phyloP scores from a whole-genome alignment of 2,329 filamentous ascomycete species.

The Lasiodiplodia gonubiensis region DNA sequence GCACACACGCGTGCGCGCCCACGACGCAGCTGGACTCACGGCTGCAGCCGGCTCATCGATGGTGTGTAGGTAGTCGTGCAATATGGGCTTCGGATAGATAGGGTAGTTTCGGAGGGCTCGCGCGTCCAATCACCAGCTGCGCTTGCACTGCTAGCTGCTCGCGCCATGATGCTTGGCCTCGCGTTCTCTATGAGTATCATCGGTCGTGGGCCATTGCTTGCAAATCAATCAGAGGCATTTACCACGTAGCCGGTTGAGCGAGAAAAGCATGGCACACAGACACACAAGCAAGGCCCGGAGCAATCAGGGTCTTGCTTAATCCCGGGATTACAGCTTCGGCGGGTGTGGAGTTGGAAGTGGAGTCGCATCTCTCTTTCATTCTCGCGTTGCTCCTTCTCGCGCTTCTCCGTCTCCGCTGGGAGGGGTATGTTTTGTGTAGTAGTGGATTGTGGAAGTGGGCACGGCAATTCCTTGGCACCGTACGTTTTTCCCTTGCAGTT shows the following conservation, averaged over 20 bases:
- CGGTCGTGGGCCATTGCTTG: neutral
- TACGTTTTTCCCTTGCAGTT: neutral
- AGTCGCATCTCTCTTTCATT: neutral
- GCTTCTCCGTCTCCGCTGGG: neutral
- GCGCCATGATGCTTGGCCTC: neutral
- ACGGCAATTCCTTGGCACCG: neutral
- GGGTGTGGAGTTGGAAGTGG: neutral
- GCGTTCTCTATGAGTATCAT: neutral
- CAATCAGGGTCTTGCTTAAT: slow-evolving; percentile 19
- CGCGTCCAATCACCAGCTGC: neutral
- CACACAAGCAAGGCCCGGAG: slow-evolving; percentile 5
- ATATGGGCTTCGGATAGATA: neutral
- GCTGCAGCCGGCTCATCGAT: neutral
- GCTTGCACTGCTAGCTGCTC: too few species aligned
- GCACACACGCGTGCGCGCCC: neutral
- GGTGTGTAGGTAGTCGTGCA: too few species aligned
- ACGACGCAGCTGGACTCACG: neutral
- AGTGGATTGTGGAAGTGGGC: neutral
- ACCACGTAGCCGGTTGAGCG: neutral
- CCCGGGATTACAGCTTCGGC: slow-evolving; percentile 1
- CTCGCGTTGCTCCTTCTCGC: neutral
- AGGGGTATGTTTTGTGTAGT: neutral
- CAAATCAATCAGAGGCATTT: neutral
- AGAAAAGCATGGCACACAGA: neutral
- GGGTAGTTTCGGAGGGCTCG: neutral